Evolutionary conservation across 306 rosid genomes (phyloP).

Genomic region (Acacia confusa): DNA sequence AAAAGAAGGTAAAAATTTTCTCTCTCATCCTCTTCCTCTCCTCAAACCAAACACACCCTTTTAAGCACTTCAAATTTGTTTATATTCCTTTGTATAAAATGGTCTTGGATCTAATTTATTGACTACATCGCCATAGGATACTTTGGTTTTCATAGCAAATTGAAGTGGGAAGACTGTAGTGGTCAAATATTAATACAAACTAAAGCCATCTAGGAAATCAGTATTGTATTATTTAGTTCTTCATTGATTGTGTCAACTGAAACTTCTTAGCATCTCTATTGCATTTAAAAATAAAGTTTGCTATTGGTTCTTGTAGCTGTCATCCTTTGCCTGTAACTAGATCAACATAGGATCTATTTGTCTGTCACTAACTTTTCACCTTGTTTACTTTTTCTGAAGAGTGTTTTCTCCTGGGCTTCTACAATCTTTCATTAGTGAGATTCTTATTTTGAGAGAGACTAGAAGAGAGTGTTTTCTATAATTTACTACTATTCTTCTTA

Average conservation of each 20-base stretch:
- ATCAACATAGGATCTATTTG: background rate
- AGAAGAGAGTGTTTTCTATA: no score
- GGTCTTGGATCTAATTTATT: background rate
- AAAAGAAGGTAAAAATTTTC: no score
- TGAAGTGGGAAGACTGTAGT: background rate
- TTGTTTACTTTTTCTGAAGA: background rate
- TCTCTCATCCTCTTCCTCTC: no score
- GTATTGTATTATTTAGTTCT: background rate
- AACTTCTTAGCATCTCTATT: background rate
- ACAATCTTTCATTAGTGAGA: constrained; percentile 2
- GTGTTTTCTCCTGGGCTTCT: no score
- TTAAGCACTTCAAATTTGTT: background rate
- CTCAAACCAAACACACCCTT: no score
- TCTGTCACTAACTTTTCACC: background rate
- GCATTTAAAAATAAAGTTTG: background rate
- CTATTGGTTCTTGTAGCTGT: background rate
- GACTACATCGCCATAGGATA: background rate
- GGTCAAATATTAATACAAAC: background rate
- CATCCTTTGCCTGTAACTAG: background rate
- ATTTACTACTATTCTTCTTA: no score
- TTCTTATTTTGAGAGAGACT: no score
- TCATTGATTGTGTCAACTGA: background rate
- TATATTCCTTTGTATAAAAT: background rate
- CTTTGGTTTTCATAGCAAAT: background rate
- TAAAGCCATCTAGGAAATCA: background rate